A percentile compares a stretch with the other conserved stretches of the same genome.
phyloP scores from a whole-genome alignment of 106 monocot genomes.

The Apostasia ramifera region DNA sequence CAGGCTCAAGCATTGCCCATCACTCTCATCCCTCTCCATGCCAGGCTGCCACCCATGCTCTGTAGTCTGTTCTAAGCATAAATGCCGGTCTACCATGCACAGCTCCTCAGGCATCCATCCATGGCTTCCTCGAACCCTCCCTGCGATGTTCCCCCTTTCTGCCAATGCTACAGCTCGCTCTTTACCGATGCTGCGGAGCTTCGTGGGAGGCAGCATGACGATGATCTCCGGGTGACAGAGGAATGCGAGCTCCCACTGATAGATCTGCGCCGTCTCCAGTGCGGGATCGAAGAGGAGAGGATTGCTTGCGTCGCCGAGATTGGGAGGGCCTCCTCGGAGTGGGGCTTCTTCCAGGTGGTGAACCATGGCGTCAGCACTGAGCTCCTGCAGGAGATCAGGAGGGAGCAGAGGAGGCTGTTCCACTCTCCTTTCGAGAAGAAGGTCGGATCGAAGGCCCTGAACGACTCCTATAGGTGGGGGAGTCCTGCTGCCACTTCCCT shows the following conservation, averaged over 20 bases:
- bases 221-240: background rate
- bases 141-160: too few relatives aligned
- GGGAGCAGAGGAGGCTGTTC: slow-evolving; percentile 57
- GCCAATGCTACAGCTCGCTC: too few relatives aligned
- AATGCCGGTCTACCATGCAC: too few relatives aligned
- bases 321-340: slow-evolving; percentile 26
- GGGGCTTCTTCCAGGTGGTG: slow-evolving; percentile 68
- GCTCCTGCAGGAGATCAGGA: slow-evolving; percentile 50
- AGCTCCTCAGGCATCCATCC: too few relatives aligned
- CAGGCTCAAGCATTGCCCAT: too few relatives aligned
- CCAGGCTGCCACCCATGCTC: too few relatives aligned
- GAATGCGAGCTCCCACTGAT: slow-evolving; percentile 11
- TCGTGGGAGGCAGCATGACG: background rate
- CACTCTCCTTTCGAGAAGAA: slow-evolving; percentile 56
- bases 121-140: too few relatives aligned
- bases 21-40: too few relatives aligned
- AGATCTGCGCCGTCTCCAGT: background rate
- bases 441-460: slow-evolving; percentile 27
- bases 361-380: slow-evolving; percentile 68
- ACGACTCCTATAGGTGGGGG: slow-evolving; percentile 80
- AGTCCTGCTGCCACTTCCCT: slow-evolving; percentile 49
- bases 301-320: slow-evolving; percentile 5
- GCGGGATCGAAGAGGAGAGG: background rate
- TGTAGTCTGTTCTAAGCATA: too few relatives aligned
- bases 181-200: too few relatives aligned